Conservation (phyloP, 306 rosid genomes). For the Sicyos edulis region DNA sequence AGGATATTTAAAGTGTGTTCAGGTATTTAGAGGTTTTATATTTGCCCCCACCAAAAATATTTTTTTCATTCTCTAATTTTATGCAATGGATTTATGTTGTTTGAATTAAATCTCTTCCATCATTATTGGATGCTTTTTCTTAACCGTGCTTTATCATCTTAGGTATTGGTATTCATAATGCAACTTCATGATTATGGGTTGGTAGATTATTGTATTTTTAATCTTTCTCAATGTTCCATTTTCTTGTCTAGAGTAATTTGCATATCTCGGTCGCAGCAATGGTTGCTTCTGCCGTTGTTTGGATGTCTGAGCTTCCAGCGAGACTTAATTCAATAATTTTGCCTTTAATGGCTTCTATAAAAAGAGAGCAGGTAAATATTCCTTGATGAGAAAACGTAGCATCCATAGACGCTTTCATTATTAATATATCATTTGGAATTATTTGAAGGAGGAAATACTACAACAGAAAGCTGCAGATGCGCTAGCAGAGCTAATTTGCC, state of each 20-base stretch:
- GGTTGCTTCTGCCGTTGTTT: constrained; percentile 89
- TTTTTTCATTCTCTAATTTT: no score
- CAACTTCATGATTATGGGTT: background rate
- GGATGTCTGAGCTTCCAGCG: constrained; percentile 90
- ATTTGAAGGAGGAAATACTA: constrained; percentile 80
- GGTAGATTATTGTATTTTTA: background rate
- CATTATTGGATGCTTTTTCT: background rate
- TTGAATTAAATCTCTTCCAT: background rate
- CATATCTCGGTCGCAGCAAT: constrained; percentile 85
- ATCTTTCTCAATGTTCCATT: constrained; percentile 28
- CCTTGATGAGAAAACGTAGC: constrained; percentile 12
- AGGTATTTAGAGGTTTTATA: constrained; percentile 45
- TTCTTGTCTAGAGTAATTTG: constrained; percentile 59
- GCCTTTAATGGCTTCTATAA: constrained; percentile 95
- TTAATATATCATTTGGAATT: constrained; percentile 19
- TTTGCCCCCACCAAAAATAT: no score
- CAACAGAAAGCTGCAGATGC: constrained; percentile 95
- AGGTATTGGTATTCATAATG: background rate
- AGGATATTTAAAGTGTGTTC: constrained; percentile 93
- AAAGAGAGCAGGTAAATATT: constrained; percentile 76
- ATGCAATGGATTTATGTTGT: constrained; percentile 3
- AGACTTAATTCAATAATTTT: constrained; percentile 81
- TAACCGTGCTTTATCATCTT: background rate
- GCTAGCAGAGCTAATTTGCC: constrained; percentile 83
- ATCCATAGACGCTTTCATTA: background rate